phyloP scores from a whole-genome alignment of 73 alveolate species.

The Uronychia setigera region DNA sequence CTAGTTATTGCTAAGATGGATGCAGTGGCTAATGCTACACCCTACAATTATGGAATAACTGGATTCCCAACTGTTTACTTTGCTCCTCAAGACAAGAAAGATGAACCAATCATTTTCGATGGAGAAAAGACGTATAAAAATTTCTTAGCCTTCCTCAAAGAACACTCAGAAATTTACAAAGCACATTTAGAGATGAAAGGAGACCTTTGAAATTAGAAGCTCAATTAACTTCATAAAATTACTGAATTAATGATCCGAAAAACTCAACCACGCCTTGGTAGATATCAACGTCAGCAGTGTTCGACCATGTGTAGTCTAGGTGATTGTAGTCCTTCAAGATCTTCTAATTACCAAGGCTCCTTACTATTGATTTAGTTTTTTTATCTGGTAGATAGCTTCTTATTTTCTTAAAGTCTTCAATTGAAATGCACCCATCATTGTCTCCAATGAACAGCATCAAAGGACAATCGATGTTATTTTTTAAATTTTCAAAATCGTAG shows the following conservation, averaged over 20 bases:
- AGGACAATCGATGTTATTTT: slow-evolving; percentile 20
- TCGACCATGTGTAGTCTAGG: slow-evolving; percentile 48
- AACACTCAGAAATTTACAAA: slow-evolving; percentile 46
- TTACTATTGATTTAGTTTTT: not conserved
- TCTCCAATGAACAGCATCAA: slow-evolving; percentile 26
- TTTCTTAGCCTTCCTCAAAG: slow-evolving; percentile 46
- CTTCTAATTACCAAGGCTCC: not conserved
- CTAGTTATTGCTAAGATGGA: slow-evolving; percentile 28
- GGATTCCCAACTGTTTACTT: slow-evolving; percentile 86
- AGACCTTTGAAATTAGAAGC: slow-evolving; percentile 7
- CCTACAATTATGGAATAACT: slow-evolving; percentile 38
- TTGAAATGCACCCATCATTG: slow-evolving; percentile 26
- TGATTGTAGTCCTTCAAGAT: slow-evolving; percentile 42
- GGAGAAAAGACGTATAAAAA: slow-evolving; percentile 68
- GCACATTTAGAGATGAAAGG: slow-evolving; percentile 20
- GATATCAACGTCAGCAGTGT: slow-evolving; percentile 39
- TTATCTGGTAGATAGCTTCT: slow-evolving; percentile 10
- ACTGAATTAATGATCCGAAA: no score
- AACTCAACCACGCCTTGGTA: not conserved
- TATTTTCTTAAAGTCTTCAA: slow-evolving; percentile 24
- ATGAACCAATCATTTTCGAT: slow-evolving; percentile 29
- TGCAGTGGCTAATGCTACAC: slow-evolving; percentile 14
- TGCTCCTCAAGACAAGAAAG: slow-evolving; percentile 69
- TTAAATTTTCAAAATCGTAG: slow-evolving; percentile 22
- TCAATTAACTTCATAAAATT: no score